phyloP scores from a whole-genome alignment of 306 rosid species.

The Corylus americana region DNA sequence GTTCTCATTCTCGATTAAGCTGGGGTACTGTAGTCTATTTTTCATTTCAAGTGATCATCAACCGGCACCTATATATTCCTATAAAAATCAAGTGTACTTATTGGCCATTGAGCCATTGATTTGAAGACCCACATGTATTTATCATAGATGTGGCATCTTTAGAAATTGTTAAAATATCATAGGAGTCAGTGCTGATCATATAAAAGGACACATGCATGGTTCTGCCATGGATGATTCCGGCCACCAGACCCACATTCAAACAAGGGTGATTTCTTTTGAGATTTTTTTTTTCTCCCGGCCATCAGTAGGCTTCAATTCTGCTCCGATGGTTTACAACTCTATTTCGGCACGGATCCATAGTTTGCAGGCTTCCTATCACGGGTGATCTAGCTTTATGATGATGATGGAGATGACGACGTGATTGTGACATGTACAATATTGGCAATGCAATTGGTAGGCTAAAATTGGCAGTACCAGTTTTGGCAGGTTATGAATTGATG shows the following conservation, averaged over 20 bases:
- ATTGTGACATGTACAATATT: slow-evolving; percentile 29
- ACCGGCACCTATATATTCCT: not conserved
- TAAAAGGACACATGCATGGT: too few relatives aligned
- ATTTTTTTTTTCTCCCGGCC: not conserved
- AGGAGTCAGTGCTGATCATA: too few relatives aligned
- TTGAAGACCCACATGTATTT: too few relatives aligned
- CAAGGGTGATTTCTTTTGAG: not conserved
- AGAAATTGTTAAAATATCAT: too few relatives aligned
- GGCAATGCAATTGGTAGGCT: slow-evolving; percentile 8
- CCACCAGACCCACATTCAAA: too few relatives aligned
- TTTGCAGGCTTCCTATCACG: slow-evolving; percentile 24
- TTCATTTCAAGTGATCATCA: not conserved
- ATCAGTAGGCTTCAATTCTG: not conserved
- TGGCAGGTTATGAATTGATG: not conserved
- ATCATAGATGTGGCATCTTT: too few relatives aligned
- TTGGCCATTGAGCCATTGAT: too few relatives aligned
- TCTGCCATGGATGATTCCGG: too few relatives aligned
- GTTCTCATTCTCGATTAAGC: not conserved
- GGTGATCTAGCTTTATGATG: slow-evolving; percentile 21
- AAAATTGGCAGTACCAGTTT: slow-evolving; percentile 9
- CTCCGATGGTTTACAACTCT: not conserved
- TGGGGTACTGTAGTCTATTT: not conserved
- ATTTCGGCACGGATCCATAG: not conserved
- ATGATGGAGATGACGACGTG: slow-evolving; percentile 38
- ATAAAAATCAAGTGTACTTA: too few relatives aligned